Evolutionary conservation across 2,329 filamentous ascomycete species (phyloP).

Genomic region (Colletotrichum sp.): DNA sequence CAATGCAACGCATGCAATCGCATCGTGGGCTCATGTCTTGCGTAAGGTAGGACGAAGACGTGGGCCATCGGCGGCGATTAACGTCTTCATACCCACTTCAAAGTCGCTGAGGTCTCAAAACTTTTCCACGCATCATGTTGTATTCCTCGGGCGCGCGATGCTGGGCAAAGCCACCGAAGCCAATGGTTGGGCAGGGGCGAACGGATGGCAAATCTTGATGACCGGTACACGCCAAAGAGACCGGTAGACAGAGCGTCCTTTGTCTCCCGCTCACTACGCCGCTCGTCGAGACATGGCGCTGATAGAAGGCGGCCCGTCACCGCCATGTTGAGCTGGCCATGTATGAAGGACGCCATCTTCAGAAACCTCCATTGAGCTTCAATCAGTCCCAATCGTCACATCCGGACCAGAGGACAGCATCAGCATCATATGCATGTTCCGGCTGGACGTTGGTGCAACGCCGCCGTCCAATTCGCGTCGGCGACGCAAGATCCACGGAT

Average conservation of each 20-base stretch:
- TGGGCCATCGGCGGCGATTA: neutral
- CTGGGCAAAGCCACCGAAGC: neutral
- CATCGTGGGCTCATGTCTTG: slow-evolving; percentile 5
- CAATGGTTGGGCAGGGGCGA: neutral
- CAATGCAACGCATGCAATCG: slow-evolving; percentile 1
- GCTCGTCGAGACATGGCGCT: slow-evolving; percentile 17
- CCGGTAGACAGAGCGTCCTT: slow-evolving; percentile 1
- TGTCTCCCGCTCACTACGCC: slow-evolving; percentile 10
- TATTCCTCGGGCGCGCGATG: neutral
- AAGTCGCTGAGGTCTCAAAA: neutral
- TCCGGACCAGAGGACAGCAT: slow-evolving; percentile 5
- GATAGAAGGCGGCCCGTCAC: slow-evolving; percentile 7
- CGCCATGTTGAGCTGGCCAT: neutral
- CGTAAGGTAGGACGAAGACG: slow-evolving; percentile 5
- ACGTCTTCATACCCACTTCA: neutral
- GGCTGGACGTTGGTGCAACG: neutral
- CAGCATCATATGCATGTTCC: neutral
- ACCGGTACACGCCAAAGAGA: neutral
- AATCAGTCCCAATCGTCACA: neutral
- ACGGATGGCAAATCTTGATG: neutral
- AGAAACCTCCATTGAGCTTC: neutral
- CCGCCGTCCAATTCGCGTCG: slow-evolving; percentile 4
- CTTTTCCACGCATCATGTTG: neutral
- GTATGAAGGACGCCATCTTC: neutral
- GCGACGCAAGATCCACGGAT: slow-evolving; percentile 9